Percentiles rank a stretch among this genome's conserved stretches.
Evolutionary conservation across 441 rosid genomes (phyloP).

Genomic region (Sinapis alba): DNA sequence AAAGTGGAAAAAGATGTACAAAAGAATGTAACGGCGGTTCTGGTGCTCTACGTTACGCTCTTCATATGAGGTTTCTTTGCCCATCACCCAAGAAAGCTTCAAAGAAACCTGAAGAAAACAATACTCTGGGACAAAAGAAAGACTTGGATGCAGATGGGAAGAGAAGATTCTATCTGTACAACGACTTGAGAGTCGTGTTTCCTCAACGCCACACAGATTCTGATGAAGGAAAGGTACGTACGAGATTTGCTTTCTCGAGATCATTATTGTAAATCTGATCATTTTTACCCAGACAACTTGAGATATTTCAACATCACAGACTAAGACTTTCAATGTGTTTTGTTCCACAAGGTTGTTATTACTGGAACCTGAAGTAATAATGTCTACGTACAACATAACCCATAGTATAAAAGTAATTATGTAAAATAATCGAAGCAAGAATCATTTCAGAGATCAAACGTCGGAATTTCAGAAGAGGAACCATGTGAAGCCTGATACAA

Average conservation of each 20-base stretch:
- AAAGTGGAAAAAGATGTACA: conserved; percentile 42
- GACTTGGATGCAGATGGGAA: conserved; percentile 48
- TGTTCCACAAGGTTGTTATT: neutral
- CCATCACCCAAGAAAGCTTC: conserved; percentile 61
- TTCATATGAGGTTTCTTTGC: conserved; percentile 86
- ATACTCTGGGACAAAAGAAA: conserved; percentile 44
- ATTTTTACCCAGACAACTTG: conserved; percentile 75
- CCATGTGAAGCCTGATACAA: conserved; percentile 59
- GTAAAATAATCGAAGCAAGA: neutral
- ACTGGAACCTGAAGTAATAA: too few relatives aligned
- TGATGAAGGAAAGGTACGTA: conserved; percentile 94
- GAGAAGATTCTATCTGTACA: conserved; percentile 87
- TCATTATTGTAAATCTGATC: neutral
- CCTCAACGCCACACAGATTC: conserved; percentile 97
- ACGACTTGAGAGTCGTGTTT: conserved; percentile 88
- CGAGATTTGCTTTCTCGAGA: conserved; percentile 9
- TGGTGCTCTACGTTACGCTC: conserved; percentile 88
- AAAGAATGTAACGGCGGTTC: conserved; percentile 55
- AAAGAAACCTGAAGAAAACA: conserved; percentile 50
- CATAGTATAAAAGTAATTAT: too few relatives aligned
- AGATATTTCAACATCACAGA: conserved; percentile 78
- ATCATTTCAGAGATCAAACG: conserved; percentile 56
- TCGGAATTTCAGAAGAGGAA: conserved; percentile 55
- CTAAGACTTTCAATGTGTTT: conserved; percentile 36
- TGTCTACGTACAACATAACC: too few relatives aligned